A percentile compares a stretch with the other conserved stretches of the same genome.
Conservation (phyloP, 2,329 filamentous ascomycete species). For the Xylariaceae sp. region DNA sequence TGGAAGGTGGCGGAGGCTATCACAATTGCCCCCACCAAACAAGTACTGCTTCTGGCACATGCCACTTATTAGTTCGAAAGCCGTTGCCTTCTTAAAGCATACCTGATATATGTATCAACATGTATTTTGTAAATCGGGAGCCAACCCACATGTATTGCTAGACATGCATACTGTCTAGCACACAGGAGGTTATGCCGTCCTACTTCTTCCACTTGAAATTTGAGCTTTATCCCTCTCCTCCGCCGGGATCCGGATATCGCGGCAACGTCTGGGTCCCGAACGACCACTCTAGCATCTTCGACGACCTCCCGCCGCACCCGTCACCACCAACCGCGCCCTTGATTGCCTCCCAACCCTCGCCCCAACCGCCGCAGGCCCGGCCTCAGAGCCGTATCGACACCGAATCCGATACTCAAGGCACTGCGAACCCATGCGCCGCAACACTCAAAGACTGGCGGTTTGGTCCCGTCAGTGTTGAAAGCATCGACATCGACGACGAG, state of each 20-base stretch:
- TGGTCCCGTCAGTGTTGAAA: constrained; percentile 72
- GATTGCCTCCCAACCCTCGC: constrained; percentile 40
- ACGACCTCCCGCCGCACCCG: constrained; percentile 50
- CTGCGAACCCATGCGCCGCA: too few species aligned
- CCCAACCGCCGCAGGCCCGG: constrained; percentile 41
- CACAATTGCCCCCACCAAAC: too few species aligned
- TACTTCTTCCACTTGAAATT: constrained; percentile 66
- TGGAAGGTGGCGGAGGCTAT: too few species aligned
- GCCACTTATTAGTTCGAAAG: too few species aligned
- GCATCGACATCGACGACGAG: constrained; percentile 64
- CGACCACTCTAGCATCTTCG: constrained; percentile 49
- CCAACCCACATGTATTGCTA: too few species aligned
- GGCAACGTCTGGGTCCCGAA: constrained; percentile 48
- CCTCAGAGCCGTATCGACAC: constrained; percentile 46
- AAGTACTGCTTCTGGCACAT: too few species aligned
- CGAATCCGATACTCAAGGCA: too few species aligned
- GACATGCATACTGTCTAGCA: neutral
- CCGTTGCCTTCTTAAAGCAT: too few species aligned
- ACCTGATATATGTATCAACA: too few species aligned
- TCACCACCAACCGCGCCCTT: constrained; percentile 25
- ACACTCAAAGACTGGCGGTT: constrained; percentile 84
- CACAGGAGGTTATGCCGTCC: constrained; percentile 48
- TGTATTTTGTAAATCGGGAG: too few species aligned
- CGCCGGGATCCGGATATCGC: constrained; percentile 26
- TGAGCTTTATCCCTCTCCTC: constrained; percentile 54